Percentiles rank a stretch among this genome's conserved stretches.
These are phyloP conservation scores for Colletotrichum trifolii DNA, from an alignment of 2,329 filamentous ascomycete genomes.

Conservation along the genomic window DNA sequence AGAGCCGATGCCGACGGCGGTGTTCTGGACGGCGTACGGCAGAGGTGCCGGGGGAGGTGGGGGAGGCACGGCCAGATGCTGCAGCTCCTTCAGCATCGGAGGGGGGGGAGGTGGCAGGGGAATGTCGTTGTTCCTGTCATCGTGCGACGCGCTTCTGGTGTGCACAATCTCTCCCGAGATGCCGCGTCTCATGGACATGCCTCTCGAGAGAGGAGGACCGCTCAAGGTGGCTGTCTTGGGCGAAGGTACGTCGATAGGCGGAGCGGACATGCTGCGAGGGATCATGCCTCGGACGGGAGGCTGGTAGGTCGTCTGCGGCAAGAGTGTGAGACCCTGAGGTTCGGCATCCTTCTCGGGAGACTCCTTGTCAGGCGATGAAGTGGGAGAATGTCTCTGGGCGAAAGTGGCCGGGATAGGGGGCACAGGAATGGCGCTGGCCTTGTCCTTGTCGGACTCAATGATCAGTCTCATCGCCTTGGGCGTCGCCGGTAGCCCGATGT, in stretches of 20 bases:
- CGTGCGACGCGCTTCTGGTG: slow-evolving; percentile 22
- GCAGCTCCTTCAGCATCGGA: slow-evolving; percentile 70
- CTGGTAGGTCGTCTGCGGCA: slow-evolving; percentile 56
- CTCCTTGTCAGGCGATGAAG: slow-evolving; percentile 48
- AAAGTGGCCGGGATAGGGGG: slow-evolving; percentile 64
- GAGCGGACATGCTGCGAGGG: slow-evolving; percentile 72
- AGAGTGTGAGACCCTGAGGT: slow-evolving; percentile 55
- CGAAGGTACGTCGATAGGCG: slow-evolving; percentile 50
- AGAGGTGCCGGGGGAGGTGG: slow-evolving; percentile 71
- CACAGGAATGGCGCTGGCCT: slow-evolving; percentile 42
- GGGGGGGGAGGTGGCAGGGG: slow-evolving; percentile 62
- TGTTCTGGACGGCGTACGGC: slow-evolving; percentile 54
- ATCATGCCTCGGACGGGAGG: slow-evolving; percentile 62
- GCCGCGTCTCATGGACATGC: slow-evolving; percentile 49
- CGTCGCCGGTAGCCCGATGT: slow-evolving; percentile 87
- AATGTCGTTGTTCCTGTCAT: slow-evolving; percentile 50
- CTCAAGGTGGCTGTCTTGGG: slow-evolving; percentile 44
- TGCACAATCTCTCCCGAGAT: slow-evolving; percentile 47
- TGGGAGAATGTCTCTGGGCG: slow-evolving; percentile 54
- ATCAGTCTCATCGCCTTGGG: slow-evolving; percentile 90
- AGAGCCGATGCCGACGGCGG: slow-evolving; percentile 58
- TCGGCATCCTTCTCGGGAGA: slow-evolving; percentile 48
- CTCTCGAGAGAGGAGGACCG: slow-evolving; percentile 40
- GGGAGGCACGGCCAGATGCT: slow-evolving; percentile 70
- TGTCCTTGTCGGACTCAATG: slow-evolving; percentile 69